Conservation (phyloP, 495 filamentous ascomycete species). For the Hyaloscypha bicolor region DNA sequence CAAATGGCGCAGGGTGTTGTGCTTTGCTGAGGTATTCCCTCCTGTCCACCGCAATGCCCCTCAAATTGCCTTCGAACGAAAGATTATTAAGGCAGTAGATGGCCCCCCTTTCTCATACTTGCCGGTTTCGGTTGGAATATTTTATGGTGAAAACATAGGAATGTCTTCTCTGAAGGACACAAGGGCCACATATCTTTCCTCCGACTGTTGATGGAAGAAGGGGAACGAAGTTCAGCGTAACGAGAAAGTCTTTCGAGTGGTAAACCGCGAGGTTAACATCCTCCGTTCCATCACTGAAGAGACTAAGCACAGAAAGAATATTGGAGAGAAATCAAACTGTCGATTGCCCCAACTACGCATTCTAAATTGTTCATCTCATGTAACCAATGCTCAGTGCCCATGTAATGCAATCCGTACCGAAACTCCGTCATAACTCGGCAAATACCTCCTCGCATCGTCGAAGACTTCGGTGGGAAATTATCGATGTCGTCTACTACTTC, state of each 20-base stretch:
- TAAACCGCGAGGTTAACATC: not conserved
- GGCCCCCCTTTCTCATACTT: not conserved
- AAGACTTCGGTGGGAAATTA: not conserved
- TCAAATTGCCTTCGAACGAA: not conserved
- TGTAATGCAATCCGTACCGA: constrained; percentile 16
- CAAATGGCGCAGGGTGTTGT: not conserved
- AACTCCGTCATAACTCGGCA: constrained; percentile 26
- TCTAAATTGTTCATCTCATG: constrained; percentile 25
- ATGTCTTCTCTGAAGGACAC: too few species aligned
- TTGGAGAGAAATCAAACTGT: not conserved
- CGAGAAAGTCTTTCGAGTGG: not conserved
- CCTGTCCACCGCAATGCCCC: not conserved
- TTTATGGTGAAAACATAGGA: not conserved
- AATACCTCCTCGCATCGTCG: constrained; percentile 4
- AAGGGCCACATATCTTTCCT: too few species aligned
- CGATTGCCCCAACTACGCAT: constrained; percentile 9
- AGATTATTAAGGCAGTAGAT: not conserved
- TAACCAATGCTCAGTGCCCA: constrained; percentile 16
- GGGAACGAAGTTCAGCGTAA: not conserved
- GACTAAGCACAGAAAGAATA: not conserved
- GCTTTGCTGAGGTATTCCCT: not conserved
- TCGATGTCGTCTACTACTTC: constrained; percentile 34
- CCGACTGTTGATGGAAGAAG: too few species aligned
- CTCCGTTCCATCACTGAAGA: not conserved
- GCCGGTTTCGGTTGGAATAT: not conserved